Base-by-base conservation (phyloP, 495 filamentous ascomycete species). In the Darksidea phi region DNA sequence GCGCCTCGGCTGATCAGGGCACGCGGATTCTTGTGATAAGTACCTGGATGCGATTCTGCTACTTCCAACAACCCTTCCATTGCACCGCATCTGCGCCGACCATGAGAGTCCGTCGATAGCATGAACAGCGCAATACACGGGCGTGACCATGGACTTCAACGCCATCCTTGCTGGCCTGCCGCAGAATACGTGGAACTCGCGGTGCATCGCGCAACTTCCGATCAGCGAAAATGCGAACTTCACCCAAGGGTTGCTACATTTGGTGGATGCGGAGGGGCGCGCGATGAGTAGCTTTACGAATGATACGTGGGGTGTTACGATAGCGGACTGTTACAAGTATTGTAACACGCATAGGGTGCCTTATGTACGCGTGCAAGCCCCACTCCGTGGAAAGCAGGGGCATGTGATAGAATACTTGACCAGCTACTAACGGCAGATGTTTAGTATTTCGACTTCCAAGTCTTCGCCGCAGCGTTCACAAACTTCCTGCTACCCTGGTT, bases 401-500 rank as follows among this genome's bases (percentile, higher is more conserved):
- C 23, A 37, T n/a, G 6, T 23, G 5, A 15, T 3, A 26, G 13
- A 26, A 18, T 15, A 21, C 3, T 20, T 54, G 23, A 54, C 51
- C 25, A 32, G 28, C 10, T 32, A 4, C 38, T 1, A 43, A 41
- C 20, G 3, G n/a, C n/a, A n/a, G n/a, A n/a, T n/a, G n/a, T n/a
- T n/a, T 26, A 61, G 61, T 21, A 17, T 7, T 68, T 68, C 47
- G 32, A 68, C 41, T 68, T 65, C 52, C 55, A 61, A n/a, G 8
- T 37, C 26, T 68, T 68, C 37, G 23, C 66, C 3, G 17, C 38
- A 1, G 50, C 61, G 4, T 61, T 65, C 43, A 52, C 59, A n/a
- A 68, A 68, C 24, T 68, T 55, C 52, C 51, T 64, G 23, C 53
- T 68, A 10, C 66, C 66, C 6, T 68, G 66, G 66, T 52, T 68